These are phyloP conservation scores for Ormosia semicastrata DNA, from an alignment of 306 rosid genomes.

Conservation along the genomic window DNA sequence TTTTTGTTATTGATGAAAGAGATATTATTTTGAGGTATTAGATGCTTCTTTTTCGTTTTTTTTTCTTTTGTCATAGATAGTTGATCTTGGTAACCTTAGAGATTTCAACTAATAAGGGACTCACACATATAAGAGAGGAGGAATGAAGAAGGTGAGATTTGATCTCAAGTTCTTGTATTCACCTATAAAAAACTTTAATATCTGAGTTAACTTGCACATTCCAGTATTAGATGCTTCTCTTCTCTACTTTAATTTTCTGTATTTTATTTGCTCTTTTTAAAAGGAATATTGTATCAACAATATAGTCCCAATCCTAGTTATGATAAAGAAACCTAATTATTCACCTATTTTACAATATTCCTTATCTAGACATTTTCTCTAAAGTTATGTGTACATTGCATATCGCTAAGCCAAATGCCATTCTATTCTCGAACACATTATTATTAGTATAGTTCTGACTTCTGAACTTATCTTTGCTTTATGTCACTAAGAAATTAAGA, in stretches of 20 bases:
- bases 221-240: constrained; percentile 43
- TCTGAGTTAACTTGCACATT: too few species aligned
- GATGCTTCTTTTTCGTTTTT: constrained; percentile 28
- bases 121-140: background rate
- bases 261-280: constrained; percentile 13
- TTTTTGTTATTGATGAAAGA: constrained; percentile 10
- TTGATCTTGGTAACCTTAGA: too few species aligned
- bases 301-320: constrained; percentile 20
- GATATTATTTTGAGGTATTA: constrained; percentile 37
- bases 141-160: background rate
- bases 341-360: constrained; percentile 44
- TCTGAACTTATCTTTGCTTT: constrained; percentile 29
- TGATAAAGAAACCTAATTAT: constrained; percentile 29
- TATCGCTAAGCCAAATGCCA: constrained; percentile 18
- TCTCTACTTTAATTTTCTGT: constrained; percentile 24
- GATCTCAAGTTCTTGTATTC: too few species aligned
- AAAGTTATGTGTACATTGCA: constrained; percentile 21
- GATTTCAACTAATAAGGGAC: too few species aligned
- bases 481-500: constrained; percentile 13
- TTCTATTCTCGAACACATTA: constrained; percentile 1
- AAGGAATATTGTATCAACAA: constrained; percentile 29
- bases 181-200: too few species aligned
- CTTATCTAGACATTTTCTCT: constrained; percentile 21
- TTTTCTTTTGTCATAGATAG: too few species aligned
- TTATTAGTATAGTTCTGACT: constrained; percentile 11